Evolutionary conservation across 495 filamentous ascomycete genomes (phyloP).

Genomic region (Trichocladium antarcticum): DNA sequence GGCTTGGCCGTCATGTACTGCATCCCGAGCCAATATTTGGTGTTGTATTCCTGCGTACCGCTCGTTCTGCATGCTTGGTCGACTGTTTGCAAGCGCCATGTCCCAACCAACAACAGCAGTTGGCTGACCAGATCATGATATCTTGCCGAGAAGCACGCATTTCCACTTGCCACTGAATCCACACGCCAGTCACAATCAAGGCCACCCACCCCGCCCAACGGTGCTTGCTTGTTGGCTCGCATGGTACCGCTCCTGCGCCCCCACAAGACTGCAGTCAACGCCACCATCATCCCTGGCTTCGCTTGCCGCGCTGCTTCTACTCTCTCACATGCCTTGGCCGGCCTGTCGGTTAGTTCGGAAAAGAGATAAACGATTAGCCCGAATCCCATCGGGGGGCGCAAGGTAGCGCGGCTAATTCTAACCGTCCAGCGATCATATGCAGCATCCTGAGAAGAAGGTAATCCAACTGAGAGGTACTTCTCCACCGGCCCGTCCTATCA

Average conservation of each 20-base stretch:
- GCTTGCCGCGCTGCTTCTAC: neutral
- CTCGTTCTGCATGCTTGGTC: neutral
- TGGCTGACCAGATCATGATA: neutral
- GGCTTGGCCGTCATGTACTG: neutral
- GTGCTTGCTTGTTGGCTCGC: neutral
- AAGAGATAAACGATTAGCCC: neutral
- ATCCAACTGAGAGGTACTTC: no score
- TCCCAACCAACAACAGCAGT: neutral
- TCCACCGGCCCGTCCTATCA: no score
- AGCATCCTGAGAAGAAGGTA: no score
- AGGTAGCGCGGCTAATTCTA: no score
- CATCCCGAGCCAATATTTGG: neutral
- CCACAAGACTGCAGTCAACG: neutral
- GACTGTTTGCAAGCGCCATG: no score
- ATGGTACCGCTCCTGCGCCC: no score
- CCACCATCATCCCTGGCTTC: neutral
- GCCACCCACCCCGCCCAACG: neutral
- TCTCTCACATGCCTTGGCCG: neutral
- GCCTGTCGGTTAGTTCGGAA: neutral
- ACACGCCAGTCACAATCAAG: neutral
- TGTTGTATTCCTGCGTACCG: neutral
- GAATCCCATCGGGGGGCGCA: no score
- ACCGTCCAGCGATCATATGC: no score
- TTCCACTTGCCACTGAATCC: neutral
- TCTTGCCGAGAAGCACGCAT: neutral